Conservation (phyloP, 2,329 filamentous ascomycete species). For the Diaporthe ilicicola region DNA sequence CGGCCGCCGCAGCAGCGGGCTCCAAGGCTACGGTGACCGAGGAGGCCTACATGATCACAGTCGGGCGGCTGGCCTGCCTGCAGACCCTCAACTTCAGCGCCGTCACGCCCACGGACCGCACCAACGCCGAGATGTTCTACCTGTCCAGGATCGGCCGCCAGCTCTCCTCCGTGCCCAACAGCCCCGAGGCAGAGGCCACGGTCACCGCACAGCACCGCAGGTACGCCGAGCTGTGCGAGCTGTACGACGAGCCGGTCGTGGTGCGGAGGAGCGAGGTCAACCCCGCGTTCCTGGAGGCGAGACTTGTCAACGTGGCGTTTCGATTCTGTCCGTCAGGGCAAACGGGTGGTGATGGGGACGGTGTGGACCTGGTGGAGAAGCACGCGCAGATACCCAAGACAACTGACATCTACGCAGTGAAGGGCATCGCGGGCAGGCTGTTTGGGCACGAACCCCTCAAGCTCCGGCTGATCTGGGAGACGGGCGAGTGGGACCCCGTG, state of each 20-base stretch:
- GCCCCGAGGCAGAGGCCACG: slow-evolving; percentile 54
- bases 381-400: slow-evolving; percentile 72
- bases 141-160: slow-evolving; percentile 83
- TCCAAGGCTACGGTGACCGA: slow-evolving; percentile 65
- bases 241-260: slow-evolving; percentile 77
- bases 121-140: slow-evolving; percentile 94
- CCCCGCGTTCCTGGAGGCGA: slow-evolving; percentile 82
- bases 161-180: slow-evolving; percentile 67
- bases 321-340: not conserved
- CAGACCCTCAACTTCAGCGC: slow-evolving; percentile 76
- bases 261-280: slow-evolving; percentile 67
- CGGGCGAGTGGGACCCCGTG: slow-evolving; percentile 87
- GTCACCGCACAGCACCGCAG: slow-evolving; percentile 74
- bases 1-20: slow-evolving; percentile 40
- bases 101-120: slow-evolving; percentile 77
- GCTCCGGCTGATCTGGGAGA: slow-evolving; percentile 83
- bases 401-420: slow-evolving; percentile 82
- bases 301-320: slow-evolving; percentile 70
- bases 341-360: not conserved
- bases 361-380: slow-evolving; percentile 37
- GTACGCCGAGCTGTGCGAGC: slow-evolving; percentile 76
- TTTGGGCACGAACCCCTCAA: slow-evolving; percentile 71
- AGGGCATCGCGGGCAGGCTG: slow-evolving; percentile 78
- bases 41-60: slow-evolving; percentile 87
- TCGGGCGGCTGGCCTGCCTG: slow-evolving; percentile 76